Base-by-base conservation (phyloP, 306 rosid genomes). In the Cicer cuneatum region DNA sequence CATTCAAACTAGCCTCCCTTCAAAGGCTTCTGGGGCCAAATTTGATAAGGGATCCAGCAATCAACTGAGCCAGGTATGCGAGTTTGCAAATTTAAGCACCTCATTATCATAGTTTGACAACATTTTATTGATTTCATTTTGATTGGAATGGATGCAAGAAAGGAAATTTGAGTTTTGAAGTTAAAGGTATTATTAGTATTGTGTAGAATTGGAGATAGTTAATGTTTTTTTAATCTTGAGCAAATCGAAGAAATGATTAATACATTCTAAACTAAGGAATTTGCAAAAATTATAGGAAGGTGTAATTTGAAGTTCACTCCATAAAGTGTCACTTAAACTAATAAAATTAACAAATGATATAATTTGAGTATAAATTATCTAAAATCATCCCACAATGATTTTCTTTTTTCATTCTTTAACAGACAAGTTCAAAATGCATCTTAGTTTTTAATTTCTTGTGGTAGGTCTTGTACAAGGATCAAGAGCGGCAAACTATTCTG, bases 61-160 rank as follows among this genome's bases (percentile, higher is more conserved):
- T 77, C 89, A 69, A 71, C 86, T 57, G 66, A 66, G 82, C 59
- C 85, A 85, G 93, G 96, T 88, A 72, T 48, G 85, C 66, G 62
- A 54, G 77, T 43, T 18, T 74, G 54, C 15, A 33, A 53, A 37
- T 42, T 62, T 73, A n/a, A 15, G 11, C 11, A 12, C 67, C 48
- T 72, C 47, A 0, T 14, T 48, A 6, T 49, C 52, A 15, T 33
- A 57, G 33, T 29, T 29, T 29, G 33, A 29, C 33, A 29, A 3
- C 33, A 29, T 29, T 29, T 29, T 29, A 29, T 29, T 29, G 33
- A 29, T 29, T 29, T 29, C 33, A 0, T 29, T 29, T 29, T 29
- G 33, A 4, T 29, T 29, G 33, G 33, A 29, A 29, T 29, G 33
- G 33, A 29, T 29, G 33, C 33, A 29, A 29, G 33, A 29, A 29